Base-by-base conservation (phyloP, 805 yeast genomes). In the Yamadazyma sp. region DNA sequence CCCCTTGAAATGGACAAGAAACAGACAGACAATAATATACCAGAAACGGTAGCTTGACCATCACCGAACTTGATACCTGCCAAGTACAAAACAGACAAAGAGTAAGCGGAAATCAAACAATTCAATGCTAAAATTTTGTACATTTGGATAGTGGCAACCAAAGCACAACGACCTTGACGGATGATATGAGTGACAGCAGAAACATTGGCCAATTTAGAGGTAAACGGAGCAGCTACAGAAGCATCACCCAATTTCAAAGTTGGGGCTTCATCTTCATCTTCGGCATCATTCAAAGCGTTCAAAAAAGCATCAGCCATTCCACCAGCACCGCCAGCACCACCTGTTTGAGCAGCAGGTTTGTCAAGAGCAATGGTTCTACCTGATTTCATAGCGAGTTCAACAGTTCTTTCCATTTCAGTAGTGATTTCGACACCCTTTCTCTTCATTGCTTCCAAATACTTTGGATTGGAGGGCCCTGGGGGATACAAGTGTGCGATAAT, bases 41-140 rank as follows among this genome's bases (percentile, higher is more conserved):
- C 99, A n/a, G 96, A 86, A 37, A 85, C 83, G 13, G 98, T 91
- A n/a, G 95, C 88, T 71, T 93, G 99, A 21, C 88, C 95, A 64
- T 93, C 99, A 53, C 99, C 97, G 61, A 91, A 88, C 66, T 93
- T 93, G 55, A 93, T 95, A 65, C 99, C 99, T 10, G 98, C 97
- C 53, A 93, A 73, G 62, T 86, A 93, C 57, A 93, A 77, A 26
- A 93, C 96, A 28, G 96, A 86, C 54, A 91, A 73, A 2, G 98
- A 89, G 62, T 93, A 93, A 21, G 99, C 99, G 49, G 95, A 83
- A 64, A 93, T 89, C 71, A 93, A 74, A 77, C 98, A 93, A 64
- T 93, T 93, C 69, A 93, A 75, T 0, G 99, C 99, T 59, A 93
- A 71, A 55, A 93, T 93, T 71, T 93, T 93, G 77, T 93, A 93